Base-by-base conservation (phyloP, 2,329 filamentous ascomycete genomes). In the Amauroascus niger region DNA sequence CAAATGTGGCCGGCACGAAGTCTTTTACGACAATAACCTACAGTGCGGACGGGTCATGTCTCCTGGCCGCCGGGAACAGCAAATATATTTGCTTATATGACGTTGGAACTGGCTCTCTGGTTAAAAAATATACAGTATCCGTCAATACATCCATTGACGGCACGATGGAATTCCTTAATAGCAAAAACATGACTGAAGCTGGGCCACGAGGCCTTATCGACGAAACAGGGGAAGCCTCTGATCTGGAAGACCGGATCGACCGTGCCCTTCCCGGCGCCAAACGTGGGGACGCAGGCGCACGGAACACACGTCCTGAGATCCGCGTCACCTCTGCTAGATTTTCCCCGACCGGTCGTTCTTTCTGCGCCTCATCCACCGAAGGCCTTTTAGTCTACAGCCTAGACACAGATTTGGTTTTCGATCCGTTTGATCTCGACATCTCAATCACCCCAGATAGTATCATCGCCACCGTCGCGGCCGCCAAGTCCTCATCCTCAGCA, bases 51-150 rank as follows among this genome's bases (percentile, higher is more conserved):
- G 93, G 93, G 11, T 87, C 82, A 58, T 96, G 93, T 63, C 76
- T 98, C 9, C 76, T 98, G 39, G 93, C 91, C 0, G 90, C 82
- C 46, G 93, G 93, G 30, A 95, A 93, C 76, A 96, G 89, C 82
- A 98, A 98, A 73, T 96, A 95, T 69, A 96, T 98, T 50, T 97
- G 93, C 67, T 71, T 98, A 55, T 98, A 98, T 71, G 91, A 94
- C n/a, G 88, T 95, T 30, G 83, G 83, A 55, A 95, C 91, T 0
- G 89, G 93, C 68, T 88, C 93, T 0, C 74, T 98, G 9, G 76
- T 97, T 53, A 95, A 94, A 69, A 96, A 96, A 67, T 98, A 86
- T 66, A 96, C 91, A 1, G 90, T 97, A 63, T 95, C 88, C 62
- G 81, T 95, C 64, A 98, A 98, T 69, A 76, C 96, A n/a, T 95